Evolutionary conservation across 2,329 filamentous ascomycete species (phyloP).

Genomic region (Cyphellophora europaea): DNA sequence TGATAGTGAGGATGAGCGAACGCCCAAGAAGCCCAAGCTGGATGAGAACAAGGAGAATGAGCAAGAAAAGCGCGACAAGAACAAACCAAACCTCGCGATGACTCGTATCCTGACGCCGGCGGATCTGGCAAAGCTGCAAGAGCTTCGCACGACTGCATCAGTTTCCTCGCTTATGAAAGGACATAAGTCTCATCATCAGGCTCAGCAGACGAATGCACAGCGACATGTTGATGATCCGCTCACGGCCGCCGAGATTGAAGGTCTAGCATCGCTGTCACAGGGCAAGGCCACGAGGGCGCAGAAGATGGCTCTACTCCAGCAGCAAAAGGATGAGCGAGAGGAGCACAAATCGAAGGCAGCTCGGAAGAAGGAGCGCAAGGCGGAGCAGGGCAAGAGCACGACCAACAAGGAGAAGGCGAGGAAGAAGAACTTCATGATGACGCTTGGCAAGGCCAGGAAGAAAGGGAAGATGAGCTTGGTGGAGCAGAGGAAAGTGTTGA

Average conservation of each 20-base stretch:
- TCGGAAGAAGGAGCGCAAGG: conserved; percentile 77
- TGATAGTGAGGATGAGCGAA: conserved; percentile 66
- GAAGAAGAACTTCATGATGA: conserved; percentile 99
- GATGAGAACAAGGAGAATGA: conserved; percentile 37
- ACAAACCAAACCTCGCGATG: conserved; percentile 66
- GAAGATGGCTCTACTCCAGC: conserved; percentile 70
- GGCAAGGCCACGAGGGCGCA: conserved; percentile 86
- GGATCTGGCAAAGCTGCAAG: conserved; percentile 87
- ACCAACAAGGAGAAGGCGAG: conserved; percentile 95
- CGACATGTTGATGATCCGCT: conserved; percentile 79
- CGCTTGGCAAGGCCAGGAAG: conserved; percentile 84
- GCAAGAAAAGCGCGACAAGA: conserved; percentile 12
- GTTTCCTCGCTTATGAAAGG: conserved; percentile 51
- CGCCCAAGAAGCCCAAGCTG: conserved; percentile 56
- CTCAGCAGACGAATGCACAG: conserved; percentile 32
- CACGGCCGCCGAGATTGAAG: conserved; percentile 86
- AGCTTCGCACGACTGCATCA: conserved; percentile 66
- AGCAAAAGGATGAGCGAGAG: conserved; percentile 66
- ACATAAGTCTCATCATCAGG: conserved; percentile 28
- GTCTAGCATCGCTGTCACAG: conserved; percentile 59
- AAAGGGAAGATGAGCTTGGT: conserved; percentile 93
- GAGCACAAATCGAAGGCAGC: conserved; percentile 83
- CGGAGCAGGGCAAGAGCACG: conserved; percentile 81
- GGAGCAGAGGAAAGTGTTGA: conserved; percentile 71
- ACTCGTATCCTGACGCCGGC: conserved; percentile 91